A percentile compares a stretch with the other conserved stretches of the same genome.
Conservation (phyloP, 1,139 yeast genomes). For the Komagataea norvegica region DNA sequence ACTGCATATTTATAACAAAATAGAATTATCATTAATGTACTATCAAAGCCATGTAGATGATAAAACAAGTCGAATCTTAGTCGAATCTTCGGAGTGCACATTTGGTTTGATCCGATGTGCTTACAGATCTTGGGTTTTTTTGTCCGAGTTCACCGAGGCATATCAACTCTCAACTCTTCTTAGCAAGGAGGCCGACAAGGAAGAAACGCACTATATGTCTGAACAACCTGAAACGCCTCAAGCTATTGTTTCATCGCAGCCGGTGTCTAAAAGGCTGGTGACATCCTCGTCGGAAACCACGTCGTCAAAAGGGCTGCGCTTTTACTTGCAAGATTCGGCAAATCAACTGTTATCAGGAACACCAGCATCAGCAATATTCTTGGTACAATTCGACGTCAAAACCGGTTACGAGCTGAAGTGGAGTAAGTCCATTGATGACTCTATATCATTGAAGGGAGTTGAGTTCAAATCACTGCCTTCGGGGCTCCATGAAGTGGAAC, state of each 20-base stretch:
- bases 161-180: too few species aligned
- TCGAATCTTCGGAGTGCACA: too few species aligned
- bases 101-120: too few species aligned
- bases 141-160: too few species aligned
- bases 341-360: conserved; percentile 13
- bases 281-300: neutral
- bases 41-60: neutral
- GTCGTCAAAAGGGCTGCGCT: conserved; percentile 7
- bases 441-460: conserved; percentile 33
- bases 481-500: conserved; percentile 63
- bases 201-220: too few species aligned
- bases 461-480: conserved; percentile 80
- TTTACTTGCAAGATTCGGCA: conserved; percentile 8
- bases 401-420: conserved; percentile 60
- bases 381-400: conserved; percentile 59
- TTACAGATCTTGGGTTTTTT: too few species aligned
- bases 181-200: too few species aligned
- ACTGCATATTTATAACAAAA: neutral
- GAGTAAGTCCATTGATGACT: conserved; percentile 34
- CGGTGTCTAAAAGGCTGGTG: too few species aligned
- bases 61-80: too few species aligned
- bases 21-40: neutral
- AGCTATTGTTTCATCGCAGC: too few species aligned
- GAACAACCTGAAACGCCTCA: too few species aligned
- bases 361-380: conserved; percentile 45